Percentiles rank a stretch among this genome's conserved stretches.
Evolutionary conservation across 345 rosid species (phyloP).

Genomic region (Rubroshorea leprosula): DNA sequence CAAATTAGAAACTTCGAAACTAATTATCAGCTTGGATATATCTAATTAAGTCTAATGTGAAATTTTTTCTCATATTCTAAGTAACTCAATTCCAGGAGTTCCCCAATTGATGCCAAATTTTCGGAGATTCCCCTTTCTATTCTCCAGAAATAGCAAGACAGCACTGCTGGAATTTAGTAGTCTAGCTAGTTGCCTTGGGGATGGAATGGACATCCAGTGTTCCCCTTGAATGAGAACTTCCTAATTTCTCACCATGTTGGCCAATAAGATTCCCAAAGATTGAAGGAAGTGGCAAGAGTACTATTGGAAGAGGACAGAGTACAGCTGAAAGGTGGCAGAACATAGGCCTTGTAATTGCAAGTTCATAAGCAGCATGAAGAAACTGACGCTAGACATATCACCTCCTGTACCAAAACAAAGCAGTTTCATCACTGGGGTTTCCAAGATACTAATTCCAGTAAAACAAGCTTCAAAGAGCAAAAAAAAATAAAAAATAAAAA

Average conservation of each 20-base stretch:
- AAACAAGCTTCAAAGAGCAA: too few relatives aligned
- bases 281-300: conserved; percentile 88
- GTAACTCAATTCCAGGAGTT: conserved; percentile 55
- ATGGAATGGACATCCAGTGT: conserved; percentile 72
- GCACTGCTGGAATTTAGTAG: conserved; percentile 62
- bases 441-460: neutral
- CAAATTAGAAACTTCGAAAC: too few relatives aligned
- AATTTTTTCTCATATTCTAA: too few relatives aligned
- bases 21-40: too few relatives aligned
- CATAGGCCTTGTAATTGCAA: conserved; percentile 33
- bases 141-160: conserved; percentile 62
- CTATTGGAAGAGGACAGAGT: conserved; percentile 76
- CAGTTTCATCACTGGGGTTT: neutral
- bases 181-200: conserved; percentile 69
- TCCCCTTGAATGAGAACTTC: conserved; percentile 44
- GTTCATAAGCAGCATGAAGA: conserved; percentile 43
- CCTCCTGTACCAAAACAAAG: conserved; percentile 33
- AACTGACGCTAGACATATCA: conserved; percentile 37
- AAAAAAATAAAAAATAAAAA: too few relatives aligned
- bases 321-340: conserved; percentile 69
- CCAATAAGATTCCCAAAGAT: conserved; percentile 67
- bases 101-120: conserved; percentile 56
- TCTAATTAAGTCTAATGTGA: too few relatives aligned
- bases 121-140: conserved; percentile 46
- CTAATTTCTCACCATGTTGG: conserved; percentile 60